Evolutionary conservation across 306 rosid genomes (phyloP).

Genomic region (Lathyrus aphaca): DNA sequence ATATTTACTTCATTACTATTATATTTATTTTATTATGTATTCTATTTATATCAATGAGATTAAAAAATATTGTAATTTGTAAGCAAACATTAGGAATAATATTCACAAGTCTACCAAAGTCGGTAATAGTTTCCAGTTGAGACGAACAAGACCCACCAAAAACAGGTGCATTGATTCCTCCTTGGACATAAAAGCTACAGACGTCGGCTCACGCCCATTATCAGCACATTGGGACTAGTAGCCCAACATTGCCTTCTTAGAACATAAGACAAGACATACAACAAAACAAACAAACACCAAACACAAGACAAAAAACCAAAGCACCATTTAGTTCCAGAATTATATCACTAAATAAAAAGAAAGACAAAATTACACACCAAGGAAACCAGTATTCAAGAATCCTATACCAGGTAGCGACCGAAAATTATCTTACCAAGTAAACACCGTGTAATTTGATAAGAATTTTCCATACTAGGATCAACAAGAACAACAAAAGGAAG

Average conservation of each 20-base stretch:
- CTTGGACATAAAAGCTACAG: slow-evolving; percentile 99
- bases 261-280: slow-evolving; percentile 91
- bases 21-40: background rate
- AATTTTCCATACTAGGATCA: slow-evolving; percentile 91
- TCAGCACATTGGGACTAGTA: slow-evolving; percentile 99
- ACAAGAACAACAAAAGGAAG: slow-evolving; percentile 52
- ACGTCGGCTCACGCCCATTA: slow-evolving; percentile 99
- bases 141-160: slow-evolving; percentile 99
- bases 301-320: slow-evolving; percentile 95
- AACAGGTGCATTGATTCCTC: slow-evolving; percentile 95
- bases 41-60: slow-evolving; percentile 39
- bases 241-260: slow-evolving; percentile 99
- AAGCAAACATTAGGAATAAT: slow-evolving; percentile 68
- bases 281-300: slow-evolving; percentile 98
- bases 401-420: slow-evolving; percentile 60
- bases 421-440: slow-evolving; percentile 85
- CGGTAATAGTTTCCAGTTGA: slow-evolving; percentile 85
- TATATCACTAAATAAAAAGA: slow-evolving; percentile 72
- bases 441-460: slow-evolving; percentile 91
- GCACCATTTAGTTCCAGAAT: slow-evolving; percentile 93
- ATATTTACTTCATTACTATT: slow-evolving; percentile 44
- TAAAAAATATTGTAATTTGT: slow-evolving; percentile 43
- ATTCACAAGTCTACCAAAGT: slow-evolving; percentile 90
- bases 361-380: slow-evolving; percentile 57
- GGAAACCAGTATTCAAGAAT: slow-evolving; percentile 53